Conservation (phyloP, 768 basidiomycete genomes). For the Tricholoma matsutake region DNA sequence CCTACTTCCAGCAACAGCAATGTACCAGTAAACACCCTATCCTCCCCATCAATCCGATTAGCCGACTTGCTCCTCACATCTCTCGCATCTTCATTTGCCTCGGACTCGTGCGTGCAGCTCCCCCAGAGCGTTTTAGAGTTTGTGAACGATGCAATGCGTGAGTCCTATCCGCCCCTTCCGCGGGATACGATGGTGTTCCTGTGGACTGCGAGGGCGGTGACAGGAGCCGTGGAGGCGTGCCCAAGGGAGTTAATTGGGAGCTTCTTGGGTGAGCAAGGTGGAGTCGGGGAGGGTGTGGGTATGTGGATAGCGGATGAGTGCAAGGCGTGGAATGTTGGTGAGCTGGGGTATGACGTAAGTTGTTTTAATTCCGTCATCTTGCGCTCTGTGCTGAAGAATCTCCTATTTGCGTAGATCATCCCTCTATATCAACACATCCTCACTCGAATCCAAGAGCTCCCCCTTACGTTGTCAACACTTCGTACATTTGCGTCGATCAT, state of each 20-base stretch:
- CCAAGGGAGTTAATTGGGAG: conserved; percentile 43
- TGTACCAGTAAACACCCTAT: conserved; percentile 34
- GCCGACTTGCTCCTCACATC: conserved; percentile 61
- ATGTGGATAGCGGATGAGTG: conserved; percentile 66
- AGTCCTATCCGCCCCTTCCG: conserved; percentile 65
- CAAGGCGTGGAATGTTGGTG: conserved; percentile 44
- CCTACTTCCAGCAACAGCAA: not conserved
- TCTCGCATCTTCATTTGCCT: conserved; percentile 38
- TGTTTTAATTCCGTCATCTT: conserved; percentile 3
- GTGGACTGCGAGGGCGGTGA: conserved; percentile 62
- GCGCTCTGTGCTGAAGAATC: not conserved
- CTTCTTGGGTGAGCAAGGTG: conserved; percentile 36
- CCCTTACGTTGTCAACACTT: conserved; percentile 37
- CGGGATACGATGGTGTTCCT: conserved; percentile 49
- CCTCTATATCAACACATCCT: conserved; percentile 62
- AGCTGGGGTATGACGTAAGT: conserved; percentile 59
- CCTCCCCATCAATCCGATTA: conserved; percentile 46
- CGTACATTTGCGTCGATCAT: conserved; percentile 48
- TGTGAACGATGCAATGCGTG: conserved; percentile 54
- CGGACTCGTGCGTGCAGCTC: conserved; percentile 35
- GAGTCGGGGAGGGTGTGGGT: conserved; percentile 50
- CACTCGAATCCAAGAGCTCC: conserved; percentile 47
- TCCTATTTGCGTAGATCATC: conserved; percentile 43
- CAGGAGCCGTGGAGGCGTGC: conserved; percentile 51
- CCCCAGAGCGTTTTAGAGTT: conserved; percentile 57